A percentile compares a stretch with the other conserved stretches of the same genome.
Evolutionary conservation across 1,284 basidiomycete species (phyloP).

Genomic region (Ustilago lituana): DNA sequence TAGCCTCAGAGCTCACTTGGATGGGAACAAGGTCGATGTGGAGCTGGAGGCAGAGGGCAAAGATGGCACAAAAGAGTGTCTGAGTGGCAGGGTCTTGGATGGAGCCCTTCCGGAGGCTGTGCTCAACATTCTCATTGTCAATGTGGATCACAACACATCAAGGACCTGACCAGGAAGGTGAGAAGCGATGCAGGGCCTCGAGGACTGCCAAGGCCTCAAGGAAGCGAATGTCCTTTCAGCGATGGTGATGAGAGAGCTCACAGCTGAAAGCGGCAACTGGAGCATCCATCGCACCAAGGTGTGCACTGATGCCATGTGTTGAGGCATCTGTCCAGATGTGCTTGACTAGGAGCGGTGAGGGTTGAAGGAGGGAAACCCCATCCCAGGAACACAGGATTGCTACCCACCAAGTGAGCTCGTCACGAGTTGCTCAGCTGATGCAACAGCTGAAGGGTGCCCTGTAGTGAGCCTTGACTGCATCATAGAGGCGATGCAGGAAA

Average conservation of each 20-base stretch:
- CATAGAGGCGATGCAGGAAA: neutral
- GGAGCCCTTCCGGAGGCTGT: neutral
- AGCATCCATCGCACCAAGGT: neutral
- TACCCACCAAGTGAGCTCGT: neutral
- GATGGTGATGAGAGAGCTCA: neutral
- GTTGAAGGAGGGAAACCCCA: neutral
- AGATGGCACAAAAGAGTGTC: neutral
- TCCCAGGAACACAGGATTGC: neutral
- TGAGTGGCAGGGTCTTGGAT: neutral
- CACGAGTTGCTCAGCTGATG: neutral
- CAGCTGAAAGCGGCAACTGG: neutral
- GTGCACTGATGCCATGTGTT: neutral
- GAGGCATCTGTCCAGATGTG: neutral
- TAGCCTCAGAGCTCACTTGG: neutral
- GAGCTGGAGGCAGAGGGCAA: neutral
- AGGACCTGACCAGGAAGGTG: too few relatives aligned
- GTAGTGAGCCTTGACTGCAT: neutral
- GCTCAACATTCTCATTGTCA: neutral
- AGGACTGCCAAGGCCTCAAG: neutral
- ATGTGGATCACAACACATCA: neutral
- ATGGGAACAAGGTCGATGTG: neutral
- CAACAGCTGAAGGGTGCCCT: neutral
- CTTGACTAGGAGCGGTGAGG: neutral
- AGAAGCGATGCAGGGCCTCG: too few relatives aligned
- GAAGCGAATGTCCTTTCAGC: neutral